Percentiles rank a stretch among this genome's conserved stretches.
Evolutionary conservation across 345 rosid genomes (phyloP).

Genomic region (Brassica incana): DNA sequence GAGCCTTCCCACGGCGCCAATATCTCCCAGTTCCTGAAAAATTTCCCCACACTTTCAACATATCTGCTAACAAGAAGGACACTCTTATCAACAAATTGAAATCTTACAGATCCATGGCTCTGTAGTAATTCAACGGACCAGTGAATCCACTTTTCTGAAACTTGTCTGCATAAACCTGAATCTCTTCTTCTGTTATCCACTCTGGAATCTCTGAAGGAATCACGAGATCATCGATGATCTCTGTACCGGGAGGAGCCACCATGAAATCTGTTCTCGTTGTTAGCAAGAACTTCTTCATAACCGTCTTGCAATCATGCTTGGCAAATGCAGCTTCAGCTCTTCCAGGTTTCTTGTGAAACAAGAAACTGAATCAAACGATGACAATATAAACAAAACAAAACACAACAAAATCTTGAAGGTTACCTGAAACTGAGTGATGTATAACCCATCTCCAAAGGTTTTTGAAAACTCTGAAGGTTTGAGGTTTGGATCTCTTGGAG

Average conservation of each 20-base stretch:
- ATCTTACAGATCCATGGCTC: constrained; percentile 61
- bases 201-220: constrained; percentile 50
- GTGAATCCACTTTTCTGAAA: constrained; percentile 67
- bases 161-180: constrained; percentile 61
- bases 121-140: constrained; percentile 59
- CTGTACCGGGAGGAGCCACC: constrained; percentile 63
- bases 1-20: constrained; percentile 57
- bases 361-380: not conserved
- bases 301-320: constrained; percentile 54
- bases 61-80: not conserved
- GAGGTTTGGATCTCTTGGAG: constrained; percentile 45
- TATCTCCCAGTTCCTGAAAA: constrained; percentile 68
- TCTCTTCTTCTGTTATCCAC: constrained; percentile 67
- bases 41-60: not conserved
- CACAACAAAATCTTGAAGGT: not conserved
- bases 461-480: constrained; percentile 36
- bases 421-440: constrained; percentile 71
- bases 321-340: constrained; percentile 73
- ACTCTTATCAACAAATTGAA: not conserved
- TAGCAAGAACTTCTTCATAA: constrained; percentile 71
- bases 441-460: constrained; percentile 53
- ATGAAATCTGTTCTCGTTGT: constrained; percentile 48
- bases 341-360: constrained; percentile 54
- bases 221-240: constrained; percentile 60
- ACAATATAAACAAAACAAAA: not conserved